Base-by-base conservation (phyloP, 768 basidiomycete species). In the Mycena rosella region DNA sequence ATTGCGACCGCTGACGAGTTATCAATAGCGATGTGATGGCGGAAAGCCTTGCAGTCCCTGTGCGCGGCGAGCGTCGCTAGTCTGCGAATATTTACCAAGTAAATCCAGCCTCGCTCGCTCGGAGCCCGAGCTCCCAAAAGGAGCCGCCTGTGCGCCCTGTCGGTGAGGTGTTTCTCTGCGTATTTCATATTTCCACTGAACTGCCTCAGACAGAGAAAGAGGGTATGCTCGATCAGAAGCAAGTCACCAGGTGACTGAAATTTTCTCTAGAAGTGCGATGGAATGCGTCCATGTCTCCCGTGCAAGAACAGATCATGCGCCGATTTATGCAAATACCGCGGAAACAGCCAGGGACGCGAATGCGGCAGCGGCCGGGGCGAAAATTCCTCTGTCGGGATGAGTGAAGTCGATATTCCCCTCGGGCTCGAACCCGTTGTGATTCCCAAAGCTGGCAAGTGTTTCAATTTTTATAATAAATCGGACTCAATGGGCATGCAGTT, bases 21-120 rank as follows among this genome's bases (percentile, higher is more conserved):
- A n/a, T 20, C 27, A 5, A 17, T 27, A 67, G 65, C 65, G 65
- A 9, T 67, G 65, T 32, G 57, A 66, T 30, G 65, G 65, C 26
- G n/a, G 20, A 30, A 67, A 32, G 1, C 65, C 65, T 0, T 67
- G 65, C 30, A 27, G 30, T 4, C 34, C 58, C 13, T 67, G 65
- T 36, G 42, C 49, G 18, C 58, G 59, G 29, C 65, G 58, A 13
- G 56, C 60, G 34, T 9, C 32, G 6, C 18, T 53, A 2, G 40
- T 54, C 14, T 67, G 65, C 29, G 51, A 54, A 24, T 67, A 67
- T 15, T 11, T 11, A 5, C 32, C 32, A 11, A 11, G 32, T 6
- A 30, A 27, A 5, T 53, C 57, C 14, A n/a, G 22, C 9, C 27
- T 29, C 18, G 40, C 17, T 15, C 9, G 5, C 3, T 4, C 11